Evolutionary conservation across 768 basidiomycete species (phyloP), one percentile per base, ranked within the genome.

Genomic region (Rhizopogon salebrosus): DNA sequence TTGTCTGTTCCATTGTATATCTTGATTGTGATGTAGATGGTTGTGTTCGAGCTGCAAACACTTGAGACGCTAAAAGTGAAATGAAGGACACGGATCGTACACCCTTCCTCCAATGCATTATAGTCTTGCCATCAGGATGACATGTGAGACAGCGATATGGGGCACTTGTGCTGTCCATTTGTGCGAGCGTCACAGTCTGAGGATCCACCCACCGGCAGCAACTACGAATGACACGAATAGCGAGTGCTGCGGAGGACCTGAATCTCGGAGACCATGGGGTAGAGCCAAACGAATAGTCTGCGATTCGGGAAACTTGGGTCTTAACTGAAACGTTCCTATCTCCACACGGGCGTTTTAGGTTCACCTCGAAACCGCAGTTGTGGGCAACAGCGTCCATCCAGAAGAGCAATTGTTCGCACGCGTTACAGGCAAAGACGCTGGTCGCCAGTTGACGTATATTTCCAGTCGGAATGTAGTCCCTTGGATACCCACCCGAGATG

Each of bases 391-490:
- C 45, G 35, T 46, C 45, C 3, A 16, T 34, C 45, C 45, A 46
- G 22, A 46, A 46, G 29, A 46, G 35, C 20, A 46, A 60, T 11
- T 48, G 48, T 20, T 41, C 51, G 24, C 56, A 49, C 41, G 49
- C 26, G 7, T 49, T 60, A 26, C 66, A 67, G 3, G 49, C 51
- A 34, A 67, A 67, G 37, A 67, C 50, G 29, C 66, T 68, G 1
- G 64, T 55, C 23, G 68, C 64, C 48, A 67, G 64, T 31, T 52
- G 68, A 16, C 13, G 62, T 24, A 58, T 42, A 42, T 53, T 50
- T n/a, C 60, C 43, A 24, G 41, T 35, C 49, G 57, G 51, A n/a
- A 56, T 62, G 16, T 58, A 53, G 9, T 62, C 60, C 3, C 53
- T 57, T 16, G 48, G 39, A 8, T 41, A 54, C 57, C 65, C 52